Conservation (phyloP, 805 yeast species). For the Priceomyces fermenticarens region DNA sequence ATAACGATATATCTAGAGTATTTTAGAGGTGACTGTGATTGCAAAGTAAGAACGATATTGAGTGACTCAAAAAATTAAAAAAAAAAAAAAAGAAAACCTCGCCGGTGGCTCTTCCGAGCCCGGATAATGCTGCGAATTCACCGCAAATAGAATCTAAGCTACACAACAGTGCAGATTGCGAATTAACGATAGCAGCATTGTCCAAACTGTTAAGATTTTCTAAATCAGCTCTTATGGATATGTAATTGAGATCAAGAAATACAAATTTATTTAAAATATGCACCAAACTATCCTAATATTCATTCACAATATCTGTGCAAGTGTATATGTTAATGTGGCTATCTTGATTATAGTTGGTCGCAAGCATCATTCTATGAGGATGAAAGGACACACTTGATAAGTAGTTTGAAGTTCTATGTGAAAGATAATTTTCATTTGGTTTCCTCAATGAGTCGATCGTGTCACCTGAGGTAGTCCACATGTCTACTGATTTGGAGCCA, state of each 20-base stretch:
- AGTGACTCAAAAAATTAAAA: too few relatives aligned
- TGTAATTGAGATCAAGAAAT: too few relatives aligned
- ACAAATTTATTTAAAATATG: too few relatives aligned
- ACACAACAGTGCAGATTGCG: too few relatives aligned
- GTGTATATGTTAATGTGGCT: conserved; percentile 61
- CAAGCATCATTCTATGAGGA: conserved; percentile 93
- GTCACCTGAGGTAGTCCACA: conserved; percentile 87
- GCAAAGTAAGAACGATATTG: not conserved
- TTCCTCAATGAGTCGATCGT: conserved; percentile 58
- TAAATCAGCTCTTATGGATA: too few relatives aligned
- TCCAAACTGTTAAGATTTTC: too few relatives aligned
- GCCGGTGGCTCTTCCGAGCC: too few relatives aligned
- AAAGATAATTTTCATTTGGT: conserved; percentile 41
- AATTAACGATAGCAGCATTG: too few relatives aligned
- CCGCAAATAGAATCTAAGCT: too few relatives aligned
- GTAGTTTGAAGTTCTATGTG: conserved; percentile 48
- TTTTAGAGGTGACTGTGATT: not conserved
- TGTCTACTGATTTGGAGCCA: conserved; percentile 72
- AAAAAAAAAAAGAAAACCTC: too few relatives aligned
- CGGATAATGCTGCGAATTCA: too few relatives aligned
- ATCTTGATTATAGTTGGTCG: conserved; percentile 79
- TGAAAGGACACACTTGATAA: conserved; percentile 73
- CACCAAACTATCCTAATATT: conserved; percentile 17
- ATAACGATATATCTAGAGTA: not conserved
- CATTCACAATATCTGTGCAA: conserved; percentile 36